These are phyloP conservation scores for Stachybotrys chartarum DNA, from an alignment of 2,329 filamentous ascomycete genomes.

Conservation along the genomic window DNA sequence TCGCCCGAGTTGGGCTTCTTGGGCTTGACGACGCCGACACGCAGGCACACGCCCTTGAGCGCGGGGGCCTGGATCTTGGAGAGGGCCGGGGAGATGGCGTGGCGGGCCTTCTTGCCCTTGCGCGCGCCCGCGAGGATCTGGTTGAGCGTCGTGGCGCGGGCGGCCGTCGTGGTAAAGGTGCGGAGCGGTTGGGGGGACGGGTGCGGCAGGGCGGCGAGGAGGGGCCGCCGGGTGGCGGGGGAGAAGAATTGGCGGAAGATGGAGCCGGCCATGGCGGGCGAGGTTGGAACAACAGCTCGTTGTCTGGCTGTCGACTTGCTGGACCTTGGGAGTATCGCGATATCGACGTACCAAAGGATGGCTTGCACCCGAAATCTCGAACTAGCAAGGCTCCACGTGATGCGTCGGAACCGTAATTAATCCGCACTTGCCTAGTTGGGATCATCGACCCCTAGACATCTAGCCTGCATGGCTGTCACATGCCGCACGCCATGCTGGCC, in stretches of 20 bases:
- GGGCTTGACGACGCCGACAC: conserved; percentile 86
- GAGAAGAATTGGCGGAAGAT: conserved; percentile 28
- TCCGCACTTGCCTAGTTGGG: not conserved
- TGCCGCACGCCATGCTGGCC: conserved; percentile 4
- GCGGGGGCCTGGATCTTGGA: conserved; percentile 61
- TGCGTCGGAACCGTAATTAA: not conserved
- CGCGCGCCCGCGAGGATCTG: conserved; percentile 74
- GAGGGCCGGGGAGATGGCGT: conserved; percentile 82
- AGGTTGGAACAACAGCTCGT: conserved; percentile 13
- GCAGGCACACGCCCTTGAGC: conserved; percentile 93
- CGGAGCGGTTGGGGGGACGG: conserved; percentile 19
- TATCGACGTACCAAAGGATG: no score
- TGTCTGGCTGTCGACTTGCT: not conserved
- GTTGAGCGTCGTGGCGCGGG: conserved; percentile 58
- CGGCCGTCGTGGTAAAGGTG: conserved; percentile 51
- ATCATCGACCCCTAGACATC: not conserved
- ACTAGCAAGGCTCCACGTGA: not conserved
- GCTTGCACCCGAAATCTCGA: not conserved
- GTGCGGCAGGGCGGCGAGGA: conserved; percentile 20
- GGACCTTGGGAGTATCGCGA: no score
- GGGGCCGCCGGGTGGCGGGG: conserved; percentile 17
- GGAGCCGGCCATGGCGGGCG: conserved; percentile 24
- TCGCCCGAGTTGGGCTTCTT: conserved; percentile 99
- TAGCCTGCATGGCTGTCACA: conserved; percentile 8
- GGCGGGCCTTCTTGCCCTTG: conserved; percentile 70